Evolutionary conservation across 169 alveolate species (phyloP), one percentile per base, ranked within the genome.

Genomic region (Plasmodium vinckei): DNA sequence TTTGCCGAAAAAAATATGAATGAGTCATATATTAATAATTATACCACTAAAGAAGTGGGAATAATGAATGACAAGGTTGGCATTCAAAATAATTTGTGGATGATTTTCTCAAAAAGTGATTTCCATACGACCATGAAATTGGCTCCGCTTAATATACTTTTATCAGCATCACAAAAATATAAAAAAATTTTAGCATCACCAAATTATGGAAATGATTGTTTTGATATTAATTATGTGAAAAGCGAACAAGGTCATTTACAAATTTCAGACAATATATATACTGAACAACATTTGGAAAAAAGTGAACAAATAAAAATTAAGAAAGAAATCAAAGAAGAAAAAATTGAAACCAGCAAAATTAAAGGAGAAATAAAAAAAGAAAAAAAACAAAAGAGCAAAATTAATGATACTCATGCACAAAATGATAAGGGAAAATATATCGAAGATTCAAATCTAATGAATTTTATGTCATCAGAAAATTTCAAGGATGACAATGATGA

Each of bases 61-160:
- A 39, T 19, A 25, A 10, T n/a, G 9, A 63, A 46, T 7, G 13
- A 79, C 6, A 73, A 73, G 33, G 46, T 57, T 5, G 79, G 19
- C 10, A 19, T 19, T 59, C 57, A 67, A n/a, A 67, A 69, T 19
- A 79, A 79, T 46, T 10, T 79, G 10, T 73, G 87, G 87, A 73
- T n/a, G 10, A 19, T 73, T n/a, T 73, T 72, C 44, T 60, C 87
- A 21, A 60, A 64, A 9, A 67, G 54, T 15, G 87, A 73, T 47
- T 73, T 73, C 12, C 61, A 73, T 5, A 27, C 46, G 4, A 60
- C 56, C 13, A 61, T 15, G 21, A 64, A 61, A 25, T 39, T 73
- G 65, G 25, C 61, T 13, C 87, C 87, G 1, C 15, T 73, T 3
- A 73, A 73, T 53, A 54, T 73, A 17, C 61, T 73, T 47, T 73